Conservation (phyloP, 176 grass and related monocot species). For the Puccinellia tenuiflora region DNA sequence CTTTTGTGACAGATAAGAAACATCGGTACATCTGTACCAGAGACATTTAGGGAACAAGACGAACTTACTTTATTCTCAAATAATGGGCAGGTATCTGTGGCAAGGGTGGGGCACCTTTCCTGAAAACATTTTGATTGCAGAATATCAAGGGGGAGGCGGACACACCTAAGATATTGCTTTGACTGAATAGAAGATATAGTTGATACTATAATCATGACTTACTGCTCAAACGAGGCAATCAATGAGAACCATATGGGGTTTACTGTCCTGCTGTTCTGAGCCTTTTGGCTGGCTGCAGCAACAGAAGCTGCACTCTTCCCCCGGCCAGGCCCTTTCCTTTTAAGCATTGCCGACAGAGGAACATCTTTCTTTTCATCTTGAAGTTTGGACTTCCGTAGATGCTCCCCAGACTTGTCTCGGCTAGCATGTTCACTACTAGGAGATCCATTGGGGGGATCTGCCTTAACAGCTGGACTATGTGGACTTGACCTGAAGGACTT, state of each 20-base stretch:
- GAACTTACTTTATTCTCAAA: constrained; percentile 81
- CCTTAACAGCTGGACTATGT: constrained; percentile 40
- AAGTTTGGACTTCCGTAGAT: constrained; percentile 42
- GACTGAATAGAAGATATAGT: constrained; percentile 13
- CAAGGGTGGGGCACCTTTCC: constrained; percentile 54
- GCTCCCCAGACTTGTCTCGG: constrained; percentile 42
- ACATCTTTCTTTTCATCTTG: constrained; percentile 50
- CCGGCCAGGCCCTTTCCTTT: constrained; percentile 50
- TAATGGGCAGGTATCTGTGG: constrained; percentile 57
- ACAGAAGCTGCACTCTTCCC: constrained; percentile 39
- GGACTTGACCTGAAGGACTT: constrained; percentile 41
- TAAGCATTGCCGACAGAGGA: constrained; percentile 32
- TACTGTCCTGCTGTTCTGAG: constrained; percentile 20
- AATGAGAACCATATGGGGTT: constrained; percentile 66
- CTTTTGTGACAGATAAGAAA: constrained; percentile 13
- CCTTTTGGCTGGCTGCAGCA: constrained; percentile 17
- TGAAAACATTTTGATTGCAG: constrained; percentile 39
- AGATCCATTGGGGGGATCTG: constrained; percentile 36
- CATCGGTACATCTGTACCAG: constrained; percentile 3
- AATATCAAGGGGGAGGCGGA: constrained; percentile 28
- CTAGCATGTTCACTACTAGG: constrained; percentile 33
- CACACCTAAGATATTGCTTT: constrained; percentile 2
- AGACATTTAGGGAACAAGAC: constrained; percentile 23
- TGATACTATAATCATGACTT: constrained; percentile 19
- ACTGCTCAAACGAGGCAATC: constrained; percentile 75